Evolutionary conservation across 768 basidiomycete genomes (phyloP).

Genomic region (Leccinum uliginosum): DNA sequence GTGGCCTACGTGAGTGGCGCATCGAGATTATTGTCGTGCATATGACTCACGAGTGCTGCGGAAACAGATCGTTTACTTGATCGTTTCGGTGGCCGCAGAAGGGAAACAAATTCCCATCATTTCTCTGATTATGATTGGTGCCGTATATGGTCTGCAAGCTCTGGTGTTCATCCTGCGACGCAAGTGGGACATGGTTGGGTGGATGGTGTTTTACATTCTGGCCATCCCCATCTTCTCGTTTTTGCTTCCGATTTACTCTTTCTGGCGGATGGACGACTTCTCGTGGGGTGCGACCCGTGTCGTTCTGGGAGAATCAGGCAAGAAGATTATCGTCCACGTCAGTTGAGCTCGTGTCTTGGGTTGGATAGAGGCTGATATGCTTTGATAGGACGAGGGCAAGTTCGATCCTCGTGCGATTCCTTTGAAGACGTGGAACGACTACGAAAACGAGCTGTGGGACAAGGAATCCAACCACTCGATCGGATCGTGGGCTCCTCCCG

Average conservation of each 20-base stretch:
- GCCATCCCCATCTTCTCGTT: conserved; percentile 94
- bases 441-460: conserved; percentile 96
- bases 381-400: conserved; percentile 87
- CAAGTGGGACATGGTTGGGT: conserved; percentile 98
- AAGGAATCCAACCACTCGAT: conserved; percentile 95
- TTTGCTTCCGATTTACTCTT: conserved; percentile 88
- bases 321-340: conserved; percentile 93
- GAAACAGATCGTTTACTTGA: conserved; percentile 75
- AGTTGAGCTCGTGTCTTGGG: conserved; percentile 26
- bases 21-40: neutral
- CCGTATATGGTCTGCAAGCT: conserved; percentile 92
- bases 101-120: conserved; percentile 69
- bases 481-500: conserved; percentile 85
- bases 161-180: conserved; percentile 87
- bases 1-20: conserved; percentile 74
- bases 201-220: conserved; percentile 95
- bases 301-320: conserved; percentile 90
- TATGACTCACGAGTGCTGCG: conserved; percentile 5
- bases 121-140: conserved; percentile 89
- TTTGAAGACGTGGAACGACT: conserved; percentile 95
- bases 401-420: conserved; percentile 93
- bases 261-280: conserved; percentile 99
- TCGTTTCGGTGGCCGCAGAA: conserved; percentile 71
- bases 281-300: conserved; percentile 92
- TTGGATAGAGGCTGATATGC: conserved; percentile 6